Evolutionary conservation across 2,329 filamentous ascomycete genomes (phyloP), one percentile per base, ranked within the genome.

Genomic region (Capronia epimyces): DNA sequence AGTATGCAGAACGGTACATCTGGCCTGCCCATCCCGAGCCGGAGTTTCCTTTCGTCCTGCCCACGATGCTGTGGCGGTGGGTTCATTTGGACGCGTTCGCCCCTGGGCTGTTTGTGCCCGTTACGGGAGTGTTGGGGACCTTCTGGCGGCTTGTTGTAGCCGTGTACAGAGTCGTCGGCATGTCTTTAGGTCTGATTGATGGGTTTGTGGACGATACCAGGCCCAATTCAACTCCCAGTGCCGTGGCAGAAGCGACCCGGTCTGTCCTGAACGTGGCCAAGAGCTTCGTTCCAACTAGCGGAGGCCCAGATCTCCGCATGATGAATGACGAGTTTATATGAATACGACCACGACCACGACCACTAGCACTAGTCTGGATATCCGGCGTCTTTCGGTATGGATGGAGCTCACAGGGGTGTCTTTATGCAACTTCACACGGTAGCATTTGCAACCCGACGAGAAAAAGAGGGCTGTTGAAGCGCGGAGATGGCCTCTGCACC

Each of bases 21-120:
- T 75, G 73, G 18, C 77, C 74, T 46, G 66, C 79, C 27, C 67
- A 72, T 37, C 71, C 71, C 16, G 67, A 79, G 54, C 79, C 80
- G 0, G 61, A 67, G 18, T 78, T 74, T 44, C 79, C 79, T 0
- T 78, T 74, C 53, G 77, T 80, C 3, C 69, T 80, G 3, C 75
- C 77, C 2, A 81, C 77, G 2, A 69, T 82, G 61, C 50, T 80
- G 2, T 77, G 65, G 65, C 70, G 71, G 20, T 73, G 71, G 71
- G 49, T 21, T 49, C 50, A 37, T 13, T 36, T 53, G n/a, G 47
- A 47, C 5, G 24, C 20, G 22, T 24, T 53, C 8, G 46, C 27
- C n/a, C 43, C 29, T 9, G 29, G 13, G 3, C 29, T n/a, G 29
- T 32, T 32, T 9, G 29, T 12, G 12, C 29, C 29, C n/a, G 29